Base-by-base conservation (phyloP, 495 filamentous ascomycete species). In the Neohortaea acidophila region DNA sequence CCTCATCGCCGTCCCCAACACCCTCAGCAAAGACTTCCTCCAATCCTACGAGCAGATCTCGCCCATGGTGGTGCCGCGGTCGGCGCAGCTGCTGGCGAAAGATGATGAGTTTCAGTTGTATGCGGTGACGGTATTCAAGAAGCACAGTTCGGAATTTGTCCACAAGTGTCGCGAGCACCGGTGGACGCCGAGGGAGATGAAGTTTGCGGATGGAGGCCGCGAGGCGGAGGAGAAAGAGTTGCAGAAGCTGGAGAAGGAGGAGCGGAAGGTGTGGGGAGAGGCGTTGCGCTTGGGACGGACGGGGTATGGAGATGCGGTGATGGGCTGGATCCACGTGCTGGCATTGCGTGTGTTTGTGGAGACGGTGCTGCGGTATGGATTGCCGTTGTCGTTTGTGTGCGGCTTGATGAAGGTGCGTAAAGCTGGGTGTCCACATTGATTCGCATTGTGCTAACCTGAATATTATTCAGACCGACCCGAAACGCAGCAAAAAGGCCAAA, bases 291-390 rank as follows among this genome's bases (percentile, higher is more conserved):
- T 94, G 33, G 83, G 77, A 6, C 67, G 83, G 44, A 91, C 81
- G 15, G 83, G 81, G 20, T 96, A 87, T 71, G 84, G 84, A 48
- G 91, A 97, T 58, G 74, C 75, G 33, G 84, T 91, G 43, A 93
- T 93, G 84, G 77, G 84, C 39, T 91, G 83, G 86, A 65, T 85
- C 9, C 91, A 96, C 57, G 81, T 89, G 12, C 65, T 94, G 54
- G 79, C 86, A 4, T 63, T 97, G 45, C 67, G 89, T 29, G 85
- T 97, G 25, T 97, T 94, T 58, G 89, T 97, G 14, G 89, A 97
- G 68, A 94, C 85, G 9, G 86, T 96, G 14, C 63, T 96, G 54
- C 71, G 89, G 44, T 97, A 96, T 57, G 89, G 89, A 5, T 55
- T 97, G 44, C 89, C 89, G 22, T 57, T 92, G 49, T 76, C 84